Evolutionary conservation across 2,329 filamentous ascomycete species (phyloP).

Genomic region (Cercospora zeae-maydis): DNA sequence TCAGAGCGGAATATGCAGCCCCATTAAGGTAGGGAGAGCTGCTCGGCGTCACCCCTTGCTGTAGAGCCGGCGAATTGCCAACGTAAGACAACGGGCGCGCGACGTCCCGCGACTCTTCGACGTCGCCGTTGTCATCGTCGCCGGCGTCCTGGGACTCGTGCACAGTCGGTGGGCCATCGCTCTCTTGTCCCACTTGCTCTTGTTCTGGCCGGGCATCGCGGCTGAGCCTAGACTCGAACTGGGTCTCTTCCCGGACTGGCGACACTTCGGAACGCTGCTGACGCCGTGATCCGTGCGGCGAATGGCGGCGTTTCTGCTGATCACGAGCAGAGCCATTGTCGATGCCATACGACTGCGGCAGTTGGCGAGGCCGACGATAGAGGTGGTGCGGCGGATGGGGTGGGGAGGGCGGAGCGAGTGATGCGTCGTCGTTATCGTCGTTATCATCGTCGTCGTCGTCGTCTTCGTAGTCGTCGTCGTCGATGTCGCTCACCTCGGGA

Average conservation of each 20-base stretch:
- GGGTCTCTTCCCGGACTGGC: constrained; percentile 19
- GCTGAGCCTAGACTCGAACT: constrained; percentile 1
- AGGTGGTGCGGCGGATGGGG: neutral
- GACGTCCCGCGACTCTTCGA: constrained; percentile 23
- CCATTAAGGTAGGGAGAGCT: constrained; percentile 12
- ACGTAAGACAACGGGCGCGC: constrained; percentile 26
- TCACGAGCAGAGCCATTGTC: neutral
- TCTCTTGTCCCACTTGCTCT: constrained; percentile 6
- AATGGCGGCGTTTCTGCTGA: neutral
- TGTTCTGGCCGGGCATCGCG: constrained; percentile 3
- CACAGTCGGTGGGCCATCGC: constrained; percentile 2
- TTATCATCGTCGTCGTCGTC: constrained; percentile 24
- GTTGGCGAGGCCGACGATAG: neutral
- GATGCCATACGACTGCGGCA: constrained; percentile 6
- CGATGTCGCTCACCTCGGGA: constrained; percentile 28
- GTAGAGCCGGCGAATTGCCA: constrained; percentile 15
- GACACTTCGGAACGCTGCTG: constrained; percentile 20
- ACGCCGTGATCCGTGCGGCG: constrained; percentile 2
- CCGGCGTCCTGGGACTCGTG: constrained; percentile 12
- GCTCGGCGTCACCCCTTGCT: constrained; percentile 16
- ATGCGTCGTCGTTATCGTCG: constrained; percentile 11
- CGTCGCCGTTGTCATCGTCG: constrained; percentile 19
- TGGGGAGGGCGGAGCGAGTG: constrained; percentile 4
- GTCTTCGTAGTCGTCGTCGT: constrained; percentile 17
- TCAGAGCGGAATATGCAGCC: constrained; percentile 9